Evolutionary conservation across 371 early-diverging fungal species (phyloP).

Genomic region (Paraphysoderma sedebokerense): DNA sequence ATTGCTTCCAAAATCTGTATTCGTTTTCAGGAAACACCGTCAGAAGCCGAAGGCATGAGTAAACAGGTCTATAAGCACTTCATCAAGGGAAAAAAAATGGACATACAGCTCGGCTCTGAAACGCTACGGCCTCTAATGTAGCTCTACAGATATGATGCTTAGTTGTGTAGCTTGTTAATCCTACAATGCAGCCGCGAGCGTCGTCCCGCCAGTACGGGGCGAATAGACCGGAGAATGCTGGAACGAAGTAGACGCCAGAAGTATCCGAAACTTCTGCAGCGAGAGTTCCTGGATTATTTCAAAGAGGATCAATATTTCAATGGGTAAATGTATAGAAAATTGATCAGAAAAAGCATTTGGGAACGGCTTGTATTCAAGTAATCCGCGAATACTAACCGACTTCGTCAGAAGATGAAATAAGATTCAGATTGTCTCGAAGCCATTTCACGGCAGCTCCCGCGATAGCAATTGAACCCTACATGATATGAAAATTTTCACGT

Average conservation of each 20-base stretch:
- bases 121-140: constrained; percentile 74
- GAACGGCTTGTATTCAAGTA: no score
- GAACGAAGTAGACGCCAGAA: constrained; percentile 86
- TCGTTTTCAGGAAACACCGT: no score
- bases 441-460: constrained; percentile 88
- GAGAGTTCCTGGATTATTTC: no score
- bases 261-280: constrained; percentile 45
- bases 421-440: constrained; percentile 70
- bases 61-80: background rate
- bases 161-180: constrained; percentile 74
- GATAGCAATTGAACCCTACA: constrained; percentile 71
- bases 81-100: background rate
- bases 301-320: no score
- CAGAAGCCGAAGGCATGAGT: background rate
- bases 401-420: constrained; percentile 52
- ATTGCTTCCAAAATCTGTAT: constrained; percentile 69
- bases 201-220: constrained; percentile 92
- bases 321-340: constrained; percentile 7
- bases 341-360: constrained; percentile 9
- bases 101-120: constrained; percentile 59
- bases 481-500: no score
- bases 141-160: constrained; percentile 74
- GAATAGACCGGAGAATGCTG: constrained; percentile 85
- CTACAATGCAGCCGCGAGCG: constrained; percentile 74
- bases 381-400: constrained; percentile 36